Evolutionary conservation across 1,284 basidiomycete genomes (phyloP).

Genomic region (Rhodotorula sp.): DNA sequence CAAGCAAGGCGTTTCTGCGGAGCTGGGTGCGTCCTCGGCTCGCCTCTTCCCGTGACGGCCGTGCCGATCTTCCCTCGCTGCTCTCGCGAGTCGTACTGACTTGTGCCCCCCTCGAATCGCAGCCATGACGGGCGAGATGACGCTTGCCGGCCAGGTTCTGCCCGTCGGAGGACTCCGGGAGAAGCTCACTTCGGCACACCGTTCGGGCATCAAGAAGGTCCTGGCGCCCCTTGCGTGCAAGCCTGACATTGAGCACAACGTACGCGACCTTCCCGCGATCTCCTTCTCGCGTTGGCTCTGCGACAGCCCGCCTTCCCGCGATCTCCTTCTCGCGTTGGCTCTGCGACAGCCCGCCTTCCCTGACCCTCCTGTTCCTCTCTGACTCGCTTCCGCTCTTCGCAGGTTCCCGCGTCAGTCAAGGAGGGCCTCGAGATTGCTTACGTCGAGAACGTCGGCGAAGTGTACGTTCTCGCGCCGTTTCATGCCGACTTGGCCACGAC

Average conservation of each 20-base stretch:
- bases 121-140: slow-evolving; percentile 95
- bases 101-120: neutral
- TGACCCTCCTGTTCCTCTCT: neutral
- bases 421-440: slow-evolving; percentile 89
- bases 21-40: slow-evolving; percentile 68
- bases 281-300: too few species aligned
- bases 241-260: slow-evolving; percentile 92
- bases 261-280: slow-evolving; percentile 18
- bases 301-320: too few species aligned
- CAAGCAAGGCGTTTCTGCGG: slow-evolving; percentile 74
- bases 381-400: neutral
- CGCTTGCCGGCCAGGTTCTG: slow-evolving; percentile 85
- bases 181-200: slow-evolving; percentile 91
- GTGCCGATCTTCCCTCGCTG: neutral
- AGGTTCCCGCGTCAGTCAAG: slow-evolving; percentile 84
- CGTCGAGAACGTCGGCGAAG: slow-evolving; percentile 85
- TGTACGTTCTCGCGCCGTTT: slow-evolving; percentile 48
- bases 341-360: neutral
- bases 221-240: slow-evolving; percentile 80
- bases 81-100: slow-evolving; percentile 47
- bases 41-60: neutral
- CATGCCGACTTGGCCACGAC: too few species aligned
- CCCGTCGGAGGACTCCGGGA: slow-evolving; percentile 93
- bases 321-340: neutral
- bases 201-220: slow-evolving; percentile 82